Evolutionary conservation across 2,329 filamentous ascomycete genomes (phyloP).

Genomic region (Fusarium miscanthi): DNA sequence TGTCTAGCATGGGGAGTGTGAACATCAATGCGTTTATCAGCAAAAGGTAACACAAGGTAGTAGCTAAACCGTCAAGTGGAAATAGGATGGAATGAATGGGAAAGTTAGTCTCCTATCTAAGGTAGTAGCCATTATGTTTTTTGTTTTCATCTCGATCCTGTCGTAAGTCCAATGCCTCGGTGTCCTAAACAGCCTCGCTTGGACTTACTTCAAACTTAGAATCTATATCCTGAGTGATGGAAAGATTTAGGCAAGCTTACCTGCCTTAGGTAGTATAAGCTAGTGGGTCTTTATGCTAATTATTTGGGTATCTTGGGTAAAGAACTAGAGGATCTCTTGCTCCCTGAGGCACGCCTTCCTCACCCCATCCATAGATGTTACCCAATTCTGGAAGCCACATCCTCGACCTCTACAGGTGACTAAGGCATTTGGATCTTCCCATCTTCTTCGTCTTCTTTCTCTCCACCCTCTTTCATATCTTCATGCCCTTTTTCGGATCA

Average conservation of each 20-base stretch:
- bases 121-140: neutral
- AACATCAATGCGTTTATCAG: neutral
- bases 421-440: neutral
- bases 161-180: neutral
- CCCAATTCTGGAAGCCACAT: neutral
- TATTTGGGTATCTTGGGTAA: neutral
- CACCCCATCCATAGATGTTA: neutral
- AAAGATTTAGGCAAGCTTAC: neutral
- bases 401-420: neutral
- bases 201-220: neutral
- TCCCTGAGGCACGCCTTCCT: neutral
- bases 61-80: neutral
- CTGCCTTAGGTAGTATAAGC: neutral
- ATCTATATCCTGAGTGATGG: neutral
- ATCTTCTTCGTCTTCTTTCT: accelerated
- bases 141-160: neutral
- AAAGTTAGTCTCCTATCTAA: neutral
- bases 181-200: neutral
- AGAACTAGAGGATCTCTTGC: neutral
- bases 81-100: neutral
- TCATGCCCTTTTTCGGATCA: neutral
- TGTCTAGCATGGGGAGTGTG: neutral
- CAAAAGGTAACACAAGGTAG: neutral
- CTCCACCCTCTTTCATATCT: neutral
- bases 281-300: no score